phyloP scores from a whole-genome alignment of 768 basidiomycete genomes.

The Mrakia blollopis region DNA sequence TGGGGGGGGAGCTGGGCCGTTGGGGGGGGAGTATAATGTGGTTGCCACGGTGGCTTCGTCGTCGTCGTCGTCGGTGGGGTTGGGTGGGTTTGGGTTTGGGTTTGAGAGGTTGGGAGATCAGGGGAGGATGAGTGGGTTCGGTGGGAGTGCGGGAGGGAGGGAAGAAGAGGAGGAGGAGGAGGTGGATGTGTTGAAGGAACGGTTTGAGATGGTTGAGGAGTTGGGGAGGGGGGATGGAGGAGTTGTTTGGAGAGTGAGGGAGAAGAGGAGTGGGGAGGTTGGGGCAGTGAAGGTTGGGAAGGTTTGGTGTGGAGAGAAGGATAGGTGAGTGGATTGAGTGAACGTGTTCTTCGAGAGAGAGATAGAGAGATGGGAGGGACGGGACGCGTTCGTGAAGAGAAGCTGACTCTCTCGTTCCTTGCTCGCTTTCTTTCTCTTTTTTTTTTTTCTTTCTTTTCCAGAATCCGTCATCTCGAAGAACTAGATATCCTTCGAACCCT shows the following conservation, averaged over 20 bases:
- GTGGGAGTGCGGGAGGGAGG: no score
- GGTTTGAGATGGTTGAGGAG: constrained; percentile 10
- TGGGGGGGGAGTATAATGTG: not conserved
- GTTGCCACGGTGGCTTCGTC: not conserved
- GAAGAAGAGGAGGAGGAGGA: not conserved
- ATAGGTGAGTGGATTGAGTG: constrained; percentile 26
- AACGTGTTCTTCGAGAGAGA: not conserved
- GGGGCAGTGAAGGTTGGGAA: constrained; percentile 25
- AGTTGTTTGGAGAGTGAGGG: constrained; percentile 17
- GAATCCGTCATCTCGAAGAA: constrained; percentile 78
- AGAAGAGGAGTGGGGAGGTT: not conserved
- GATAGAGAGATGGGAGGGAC: not conserved
- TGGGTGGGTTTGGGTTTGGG: not conserved
- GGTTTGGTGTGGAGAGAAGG: constrained; percentile 4
- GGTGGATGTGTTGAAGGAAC: constrained; percentile 16
- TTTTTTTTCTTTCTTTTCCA: constrained; percentile 12
- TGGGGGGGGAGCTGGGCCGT: not conserved
- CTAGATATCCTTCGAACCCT: constrained; percentile 84
- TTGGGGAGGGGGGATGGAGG: constrained; percentile 24
- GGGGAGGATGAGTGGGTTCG: not conserved
- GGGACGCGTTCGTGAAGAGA: not conserved
- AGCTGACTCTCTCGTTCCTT: not conserved
- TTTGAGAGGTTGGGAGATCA: not conserved
- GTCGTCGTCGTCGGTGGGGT: not conserved
- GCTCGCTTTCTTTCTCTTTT: no score